Percentiles rank a stretch among this genome's conserved stretches.
phyloP scores from a whole-genome alignment of 1,139 yeast species.

The Blastobotrys capitulatus region DNA sequence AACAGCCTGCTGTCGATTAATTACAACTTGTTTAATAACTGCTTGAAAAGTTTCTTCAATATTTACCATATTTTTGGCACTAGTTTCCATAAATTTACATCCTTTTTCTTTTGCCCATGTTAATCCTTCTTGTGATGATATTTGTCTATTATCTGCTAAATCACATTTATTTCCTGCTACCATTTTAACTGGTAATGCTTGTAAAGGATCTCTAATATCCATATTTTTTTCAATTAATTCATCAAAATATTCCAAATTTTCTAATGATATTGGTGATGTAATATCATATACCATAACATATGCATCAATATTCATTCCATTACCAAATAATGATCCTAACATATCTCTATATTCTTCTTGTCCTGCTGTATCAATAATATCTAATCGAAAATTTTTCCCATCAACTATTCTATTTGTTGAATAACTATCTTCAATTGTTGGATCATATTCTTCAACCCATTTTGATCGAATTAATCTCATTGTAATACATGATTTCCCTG shows the following conservation, averaged over 20 bases:
- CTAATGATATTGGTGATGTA: conserved; percentile 72
- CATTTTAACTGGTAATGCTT: conserved; percentile 30
- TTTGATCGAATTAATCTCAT: conserved; percentile 33
- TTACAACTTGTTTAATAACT: conserved; percentile 52
- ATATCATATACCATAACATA: conserved; percentile 82
- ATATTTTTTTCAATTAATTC: conserved; percentile 82
- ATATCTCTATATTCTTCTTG: conserved; percentile 38
- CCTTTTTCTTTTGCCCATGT: conserved; percentile 66
- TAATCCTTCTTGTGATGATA: conserved; percentile 76
- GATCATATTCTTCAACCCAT: conserved; percentile 36
- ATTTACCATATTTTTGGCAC: conserved; percentile 83
- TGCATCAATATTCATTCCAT: conserved; percentile 89
- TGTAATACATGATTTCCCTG: conserved; percentile 33
- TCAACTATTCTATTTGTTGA: conserved; percentile 32
- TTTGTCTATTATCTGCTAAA: conserved; percentile 67
- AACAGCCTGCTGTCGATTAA: conserved; percentile 14
- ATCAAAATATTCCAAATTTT: conserved; percentile 73
- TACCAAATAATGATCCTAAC: conserved; percentile 49
- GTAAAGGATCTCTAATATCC: conserved; percentile 33
- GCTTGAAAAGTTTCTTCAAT: conserved; percentile 82
- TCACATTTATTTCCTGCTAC: conserved; percentile 46
- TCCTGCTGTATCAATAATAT: conserved; percentile 37
- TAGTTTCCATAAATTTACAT: conserved; percentile 81
- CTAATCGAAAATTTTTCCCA: conserved; percentile 30
- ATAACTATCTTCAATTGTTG: conserved; percentile 35